Conservation (phyloP, 2,329 filamentous ascomycete species). For the Pseudocercospora musae region DNA sequence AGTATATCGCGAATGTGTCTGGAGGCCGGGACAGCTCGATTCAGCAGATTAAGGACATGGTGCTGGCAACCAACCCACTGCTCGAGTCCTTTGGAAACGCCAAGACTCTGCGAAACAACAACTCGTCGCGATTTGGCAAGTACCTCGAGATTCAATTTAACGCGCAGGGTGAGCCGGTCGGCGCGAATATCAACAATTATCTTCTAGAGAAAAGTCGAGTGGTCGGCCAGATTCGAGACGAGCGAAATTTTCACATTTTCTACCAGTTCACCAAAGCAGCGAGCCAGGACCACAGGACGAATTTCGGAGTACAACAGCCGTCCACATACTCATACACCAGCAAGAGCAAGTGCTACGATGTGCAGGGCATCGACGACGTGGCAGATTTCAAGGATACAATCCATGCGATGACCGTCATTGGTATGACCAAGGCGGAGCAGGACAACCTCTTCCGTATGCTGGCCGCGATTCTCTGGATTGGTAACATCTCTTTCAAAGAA, state of each 20-base stretch:
- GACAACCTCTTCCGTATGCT: slow-evolving; percentile 97
- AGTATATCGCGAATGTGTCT: slow-evolving; percentile 97
- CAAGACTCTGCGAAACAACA: slow-evolving; percentile 97
- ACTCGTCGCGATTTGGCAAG: slow-evolving; percentile 97
- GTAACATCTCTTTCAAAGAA: slow-evolving; percentile 87
- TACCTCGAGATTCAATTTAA: slow-evolving; percentile 98
- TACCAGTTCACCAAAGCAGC: slow-evolving; percentile 98
- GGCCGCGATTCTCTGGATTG: slow-evolving; percentile 86
- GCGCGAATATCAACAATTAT: slow-evolving; percentile 98
- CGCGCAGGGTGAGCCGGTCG: slow-evolving; percentile 80
- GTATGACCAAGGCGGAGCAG: slow-evolving; percentile 80
- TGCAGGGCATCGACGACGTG: slow-evolving; percentile 87
- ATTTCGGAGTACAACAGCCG: slow-evolving; percentile 86
- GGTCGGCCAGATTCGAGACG: slow-evolving; percentile 89
- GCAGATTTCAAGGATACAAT: slow-evolving; percentile 87
- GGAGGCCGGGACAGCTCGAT: slow-evolving; percentile 81
- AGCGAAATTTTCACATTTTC: slow-evolving; percentile 99
- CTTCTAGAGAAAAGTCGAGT: slow-evolving; percentile 93
- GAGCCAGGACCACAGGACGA: slow-evolving; percentile 78
- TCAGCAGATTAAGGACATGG: slow-evolving; percentile 98
- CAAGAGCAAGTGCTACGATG: slow-evolving; percentile 89
- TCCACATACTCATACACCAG: slow-evolving; percentile 93
- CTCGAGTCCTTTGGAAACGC: slow-evolving; percentile 98
- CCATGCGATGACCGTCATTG: slow-evolving; percentile 92
- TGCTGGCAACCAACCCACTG: slow-evolving; percentile 93